Conservation (phyloP, 768 basidiomycete species). For the Pilatotrama ljubarskyi region DNA sequence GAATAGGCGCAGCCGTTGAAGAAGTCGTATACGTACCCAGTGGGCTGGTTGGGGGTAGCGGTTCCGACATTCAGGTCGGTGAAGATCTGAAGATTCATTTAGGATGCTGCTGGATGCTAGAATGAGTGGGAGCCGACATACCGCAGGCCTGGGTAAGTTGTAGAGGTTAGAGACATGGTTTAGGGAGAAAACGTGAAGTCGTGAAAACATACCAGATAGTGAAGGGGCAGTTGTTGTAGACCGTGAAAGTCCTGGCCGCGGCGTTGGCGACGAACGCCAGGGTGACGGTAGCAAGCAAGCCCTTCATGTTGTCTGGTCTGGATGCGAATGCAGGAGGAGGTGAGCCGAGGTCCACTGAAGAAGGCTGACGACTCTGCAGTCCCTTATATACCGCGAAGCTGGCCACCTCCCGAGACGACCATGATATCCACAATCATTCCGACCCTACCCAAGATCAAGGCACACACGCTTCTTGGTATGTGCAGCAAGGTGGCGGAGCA, state of each 20-base stretch:
- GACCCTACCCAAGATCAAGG: neutral
- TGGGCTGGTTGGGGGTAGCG: constrained; percentile 30
- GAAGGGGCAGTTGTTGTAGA: constrained; percentile 43
- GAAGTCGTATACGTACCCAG: constrained; percentile 27
- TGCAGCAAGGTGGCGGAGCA: neutral
- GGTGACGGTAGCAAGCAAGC: constrained; percentile 14
- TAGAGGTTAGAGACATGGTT: neutral
- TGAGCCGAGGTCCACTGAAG: constrained; percentile 5
- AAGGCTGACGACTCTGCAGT: neutral
- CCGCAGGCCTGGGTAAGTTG: constrained; percentile 32
- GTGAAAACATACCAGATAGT: constrained; percentile 38
- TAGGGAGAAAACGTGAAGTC: neutral
- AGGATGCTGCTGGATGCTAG: too few species aligned
- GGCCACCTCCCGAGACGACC: neutral
- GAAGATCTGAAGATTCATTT: constrained; percentile 23
- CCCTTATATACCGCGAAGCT: neutral
- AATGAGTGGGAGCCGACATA: constrained; percentile 8
- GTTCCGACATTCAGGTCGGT: constrained; percentile 36
- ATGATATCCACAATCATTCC: neutral
- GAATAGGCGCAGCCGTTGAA: neutral
- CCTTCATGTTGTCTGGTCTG: constrained; percentile 8
- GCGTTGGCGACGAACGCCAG: constrained; percentile 8
- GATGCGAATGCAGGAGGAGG: neutral
- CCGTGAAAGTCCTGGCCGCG: constrained; percentile 35
- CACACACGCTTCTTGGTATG: neutral